Conservation (phyloP, 495 filamentous ascomycete species). For the Staphylotrichum longicolle region DNA sequence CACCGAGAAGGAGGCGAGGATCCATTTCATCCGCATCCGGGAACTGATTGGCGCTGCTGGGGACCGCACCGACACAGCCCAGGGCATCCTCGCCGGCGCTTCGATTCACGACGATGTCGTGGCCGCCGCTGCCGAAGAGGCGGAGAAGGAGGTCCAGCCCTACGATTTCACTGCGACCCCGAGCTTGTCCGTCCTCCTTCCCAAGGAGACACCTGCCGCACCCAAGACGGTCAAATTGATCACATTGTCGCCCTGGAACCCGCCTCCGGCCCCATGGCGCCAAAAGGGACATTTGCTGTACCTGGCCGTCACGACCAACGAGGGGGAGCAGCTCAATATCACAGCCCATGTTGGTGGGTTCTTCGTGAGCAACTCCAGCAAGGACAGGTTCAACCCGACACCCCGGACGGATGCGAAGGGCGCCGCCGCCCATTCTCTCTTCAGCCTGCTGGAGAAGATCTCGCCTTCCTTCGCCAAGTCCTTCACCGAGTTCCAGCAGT, state of each 20-base stretch:
- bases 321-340: slow-evolving; percentile 90
- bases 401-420: slow-evolving; percentile 66
- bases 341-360: slow-evolving; percentile 93
- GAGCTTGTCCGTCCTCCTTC: slow-evolving; percentile 67
- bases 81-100: slow-evolving; percentile 81
- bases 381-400: slow-evolving; percentile 86
- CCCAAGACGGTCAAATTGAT: slow-evolving; percentile 90
- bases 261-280: slow-evolving; percentile 83
- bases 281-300: slow-evolving; percentile 94
- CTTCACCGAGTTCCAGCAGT: slow-evolving; percentile 74
- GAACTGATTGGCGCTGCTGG: slow-evolving; percentile 91
- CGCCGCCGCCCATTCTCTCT: slow-evolving; percentile 76
- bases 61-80: slow-evolving; percentile 80
- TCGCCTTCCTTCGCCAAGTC: slow-evolving; percentile 77
- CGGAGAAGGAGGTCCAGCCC: slow-evolving; percentile 53
- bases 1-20: slow-evolving; percentile 95
- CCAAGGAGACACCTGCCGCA: slow-evolving; percentile 57
- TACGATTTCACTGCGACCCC: slow-evolving; percentile 74
- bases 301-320: slow-evolving; percentile 79
- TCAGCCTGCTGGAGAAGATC: slow-evolving; percentile 70
- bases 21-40: slow-evolving; percentile 85
- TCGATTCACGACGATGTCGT: slow-evolving; percentile 80
- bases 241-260: slow-evolving; percentile 91
- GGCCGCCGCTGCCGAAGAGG: slow-evolving; percentile 50
- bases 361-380: slow-evolving; percentile 91